Evolutionary conservation across 371 early-diverging fungal genomes (phyloP), one percentile per base, ranked within the genome.

Genomic region (Apophysomyces elegans): DNA sequence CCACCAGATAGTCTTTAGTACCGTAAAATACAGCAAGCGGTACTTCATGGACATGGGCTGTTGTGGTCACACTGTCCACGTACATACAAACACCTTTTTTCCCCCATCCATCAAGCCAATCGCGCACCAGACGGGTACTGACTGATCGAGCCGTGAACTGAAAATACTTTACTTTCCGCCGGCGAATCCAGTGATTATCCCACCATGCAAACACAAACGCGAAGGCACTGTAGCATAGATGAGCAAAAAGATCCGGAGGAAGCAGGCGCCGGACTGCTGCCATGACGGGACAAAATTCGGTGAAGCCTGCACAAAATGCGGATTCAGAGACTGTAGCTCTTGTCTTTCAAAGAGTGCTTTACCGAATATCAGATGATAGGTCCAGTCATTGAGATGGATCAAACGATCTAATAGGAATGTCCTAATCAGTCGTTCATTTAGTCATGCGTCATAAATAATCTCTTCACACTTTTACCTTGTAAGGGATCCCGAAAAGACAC

Each of bases 111-210:
- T 68, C 67, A 54, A 80, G 67, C 81, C 81, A 88, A 66, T 88
- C 85, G 14, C 75, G 69, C 45, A 88, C 71, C 36, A 80, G 66
- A 32, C 77, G 80, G 1, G 78, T 50, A 59, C 78, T 76, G 11
- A 81, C 83, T 7, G 86, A 83, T 2, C 85, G 73, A 8, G 86
- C 86, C 3, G 86, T 86, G 69, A 86, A 88, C 68, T 81, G 85
- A 62, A 88, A 88, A 67, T 85, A 86, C 39, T 76, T 75, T 7
- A 60, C 38, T 46, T 88, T 88, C 65, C 85, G 65, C 47, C 73
- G 67, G 1, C 65, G 65, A 8, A 83, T 58, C 88, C 88, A 88
- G 61, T 88, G 81, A 39, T 68, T 69, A 67, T 88, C 88, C 72
- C 77, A 81, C 87, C 88, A 88, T 26, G 71, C 65, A 63, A 88